These are phyloP conservation scores for Exophiala sideris DNA, from an alignment of 2,329 filamentous ascomycete species.

Conservation along the genomic window DNA sequence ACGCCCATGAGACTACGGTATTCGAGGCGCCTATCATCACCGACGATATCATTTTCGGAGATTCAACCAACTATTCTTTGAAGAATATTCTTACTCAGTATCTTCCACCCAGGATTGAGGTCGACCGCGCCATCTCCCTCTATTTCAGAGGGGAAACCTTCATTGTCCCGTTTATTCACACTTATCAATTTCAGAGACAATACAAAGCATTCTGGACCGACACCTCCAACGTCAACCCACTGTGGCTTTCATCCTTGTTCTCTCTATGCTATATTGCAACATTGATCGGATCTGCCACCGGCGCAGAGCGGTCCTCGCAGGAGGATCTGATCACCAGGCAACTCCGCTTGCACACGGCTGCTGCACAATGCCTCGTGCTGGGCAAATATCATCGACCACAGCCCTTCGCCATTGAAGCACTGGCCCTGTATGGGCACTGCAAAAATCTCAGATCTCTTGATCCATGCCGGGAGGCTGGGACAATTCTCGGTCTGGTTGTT, in stretches of 20 bases:
- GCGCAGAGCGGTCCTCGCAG: slow-evolving; percentile 38
- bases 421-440: slow-evolving; percentile 46
- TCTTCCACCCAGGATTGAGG: slow-evolving; percentile 16
- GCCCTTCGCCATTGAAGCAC: slow-evolving; percentile 23
- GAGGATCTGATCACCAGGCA: slow-evolving; percentile 41
- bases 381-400: slow-evolving; percentile 36
- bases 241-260: slow-evolving; percentile 53
- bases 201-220: slow-evolving; percentile 53
- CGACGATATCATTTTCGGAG: slow-evolving; percentile 17
- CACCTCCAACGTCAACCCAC: slow-evolving; percentile 44
- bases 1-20: not conserved
- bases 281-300: not conserved
- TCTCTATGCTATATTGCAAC: slow-evolving; percentile 43
- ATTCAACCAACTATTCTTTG: slow-evolving; percentile 7
- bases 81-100: slow-evolving; percentile 12
- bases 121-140: slow-evolving; percentile 16
- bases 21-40: not conserved
- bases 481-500: slow-evolving; percentile 55
- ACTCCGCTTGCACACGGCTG: slow-evolving; percentile 31
- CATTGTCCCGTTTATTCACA: slow-evolving; percentile 20
- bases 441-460: slow-evolving; percentile 53
- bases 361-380: slow-evolving; percentile 54
- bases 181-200: slow-evolving; percentile 31
- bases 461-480: slow-evolving; percentile 51
- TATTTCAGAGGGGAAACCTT: slow-evolving; percentile 23